Evolutionary conservation across 176 grass and related monocot species (phyloP), one percentile per base, ranked within the genome.

Genomic region (Cenchrus americanus): DNA sequence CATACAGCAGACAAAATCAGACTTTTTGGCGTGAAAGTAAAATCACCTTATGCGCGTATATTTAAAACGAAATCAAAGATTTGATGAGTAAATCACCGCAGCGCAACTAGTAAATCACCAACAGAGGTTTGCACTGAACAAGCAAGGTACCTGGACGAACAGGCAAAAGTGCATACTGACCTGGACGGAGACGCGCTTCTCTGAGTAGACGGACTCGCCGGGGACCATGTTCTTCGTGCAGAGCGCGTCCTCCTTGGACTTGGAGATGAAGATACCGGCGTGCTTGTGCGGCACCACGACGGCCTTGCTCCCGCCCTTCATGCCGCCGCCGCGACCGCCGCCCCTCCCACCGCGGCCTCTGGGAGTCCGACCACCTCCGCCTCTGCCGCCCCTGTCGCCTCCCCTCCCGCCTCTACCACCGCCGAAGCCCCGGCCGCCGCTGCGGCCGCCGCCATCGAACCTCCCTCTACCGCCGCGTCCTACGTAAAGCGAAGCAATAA

Each of bases 221-320:
- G 87, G 4, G 3, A 79, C 96, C 93, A 98, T 81, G 66, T 98
- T 98, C 93, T 92, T 95, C 1, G 96, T 98, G 88, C 94, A 97
- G 80, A 97, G 94, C 26, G 94, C 96, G 47, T 98, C 96, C 78
- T 98, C 96, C 84, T 98, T 98, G 30, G 87, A 86, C 76, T 95
- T 95, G 22, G 93, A 87, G 58, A 98, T 87, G 87, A 98, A 98
- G 21, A 98, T 83, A 1, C 96, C 96, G 21, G 86, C 91, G 85
- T 95, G 93, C 75, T 94, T 95, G 66, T 98, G 96, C 15, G 87
- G 82, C 59, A 85, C 80, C 0, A 98, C 96, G 14, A 94, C 87
- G 1, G 93, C 93, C 87, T 85, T 98, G 75, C 91, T 86, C 8
- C 96, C 96, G 44, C 96, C 92, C 76, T 81, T 93, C 93, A 98